phyloP scores from a whole-genome alignment of 805 yeast genomes.

The Barnettozyma siamensis region DNA sequence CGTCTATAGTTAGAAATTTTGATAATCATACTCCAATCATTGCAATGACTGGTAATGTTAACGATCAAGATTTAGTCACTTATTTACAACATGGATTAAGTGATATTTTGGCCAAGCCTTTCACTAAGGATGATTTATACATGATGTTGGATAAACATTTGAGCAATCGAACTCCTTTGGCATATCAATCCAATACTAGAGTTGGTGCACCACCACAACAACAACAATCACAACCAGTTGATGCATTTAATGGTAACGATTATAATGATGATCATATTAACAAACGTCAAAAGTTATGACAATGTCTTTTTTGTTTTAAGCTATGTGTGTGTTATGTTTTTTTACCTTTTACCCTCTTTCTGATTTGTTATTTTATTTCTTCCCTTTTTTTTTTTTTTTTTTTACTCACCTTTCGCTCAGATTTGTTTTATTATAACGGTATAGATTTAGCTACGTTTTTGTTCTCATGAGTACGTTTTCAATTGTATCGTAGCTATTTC shows the following conservation, averaged over 20 bases:
- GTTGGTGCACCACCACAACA: not conserved
- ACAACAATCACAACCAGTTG: conserved; percentile 1
- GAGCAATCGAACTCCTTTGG: conserved; percentile 39
- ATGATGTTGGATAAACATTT: conserved; percentile 72
- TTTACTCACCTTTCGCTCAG: no score
- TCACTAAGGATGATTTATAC: conserved; percentile 80
- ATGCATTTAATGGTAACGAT: not conserved
- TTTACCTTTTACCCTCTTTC: no score
- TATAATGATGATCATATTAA: conserved; percentile 16
- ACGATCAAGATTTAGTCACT: conserved; percentile 72
- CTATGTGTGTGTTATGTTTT: no score
- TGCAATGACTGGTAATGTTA: conserved; percentile 90
- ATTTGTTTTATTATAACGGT: no score
- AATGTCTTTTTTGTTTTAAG: no score
- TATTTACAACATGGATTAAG: conserved; percentile 87
- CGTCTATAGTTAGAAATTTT: conserved; percentile 79
- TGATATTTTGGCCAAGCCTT: conserved; percentile 90
- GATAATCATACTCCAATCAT: conserved; percentile 85
- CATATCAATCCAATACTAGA: conserved; percentile 12
- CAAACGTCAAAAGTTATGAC: conserved; percentile 25
- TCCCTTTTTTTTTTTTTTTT: no score
- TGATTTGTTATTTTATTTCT: no score
- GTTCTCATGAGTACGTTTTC: no score
- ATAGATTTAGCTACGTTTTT: no score
- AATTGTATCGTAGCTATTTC: no score